Percentiles rank a stretch among this genome's conserved stretches.
These are phyloP conservation scores for Cladobotryum mycophilum DNA, from an alignment of 2,329 filamentous ascomycete genomes.

Conservation along the genomic window DNA sequence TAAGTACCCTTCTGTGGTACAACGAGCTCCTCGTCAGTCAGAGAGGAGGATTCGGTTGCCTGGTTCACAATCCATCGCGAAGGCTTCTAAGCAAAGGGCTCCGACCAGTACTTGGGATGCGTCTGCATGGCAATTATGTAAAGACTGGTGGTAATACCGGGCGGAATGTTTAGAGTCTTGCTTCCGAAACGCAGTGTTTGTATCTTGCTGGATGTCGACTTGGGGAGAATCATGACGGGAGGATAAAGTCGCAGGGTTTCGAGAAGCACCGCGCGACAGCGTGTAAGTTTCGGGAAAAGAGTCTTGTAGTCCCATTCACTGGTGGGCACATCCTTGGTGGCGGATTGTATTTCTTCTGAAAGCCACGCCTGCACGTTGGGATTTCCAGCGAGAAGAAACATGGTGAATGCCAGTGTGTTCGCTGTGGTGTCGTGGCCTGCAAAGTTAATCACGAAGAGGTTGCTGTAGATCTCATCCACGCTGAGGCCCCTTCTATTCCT, in stretches of 20 bases:
- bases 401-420: slow-evolving; percentile 35
- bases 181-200: slow-evolving; percentile 4
- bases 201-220: slow-evolving; percentile 18
- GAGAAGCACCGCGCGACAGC: slow-evolving; percentile 34
- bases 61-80: too few relatives aligned
- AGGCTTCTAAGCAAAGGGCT: too few relatives aligned
- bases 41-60: too few relatives aligned
- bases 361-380: slow-evolving; percentile 41
- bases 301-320: slow-evolving; percentile 28
- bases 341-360: slow-evolving; percentile 29
- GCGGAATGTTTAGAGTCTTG: background rate
- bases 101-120: too few relatives aligned
- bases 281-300: slow-evolving; percentile 34
- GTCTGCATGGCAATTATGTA: too few relatives aligned
- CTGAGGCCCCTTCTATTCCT: slow-evolving; percentile 19
- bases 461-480: slow-evolving; percentile 41
- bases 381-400: slow-evolving; percentile 38
- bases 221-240: slow-evolving; percentile 21
- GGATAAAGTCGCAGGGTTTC: slow-evolving; percentile 38
- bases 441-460: slow-evolving; percentile 42
- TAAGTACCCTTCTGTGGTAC: too few relatives aligned
- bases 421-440: slow-evolving; percentile 48
- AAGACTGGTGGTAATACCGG: too few relatives aligned
- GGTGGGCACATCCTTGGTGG: background rate
- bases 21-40: too few relatives aligned